Evolutionary conservation across 345 rosid species (phyloP), one percentile per base, ranked within the genome.

Genomic region (Sonneratia alba): DNA sequence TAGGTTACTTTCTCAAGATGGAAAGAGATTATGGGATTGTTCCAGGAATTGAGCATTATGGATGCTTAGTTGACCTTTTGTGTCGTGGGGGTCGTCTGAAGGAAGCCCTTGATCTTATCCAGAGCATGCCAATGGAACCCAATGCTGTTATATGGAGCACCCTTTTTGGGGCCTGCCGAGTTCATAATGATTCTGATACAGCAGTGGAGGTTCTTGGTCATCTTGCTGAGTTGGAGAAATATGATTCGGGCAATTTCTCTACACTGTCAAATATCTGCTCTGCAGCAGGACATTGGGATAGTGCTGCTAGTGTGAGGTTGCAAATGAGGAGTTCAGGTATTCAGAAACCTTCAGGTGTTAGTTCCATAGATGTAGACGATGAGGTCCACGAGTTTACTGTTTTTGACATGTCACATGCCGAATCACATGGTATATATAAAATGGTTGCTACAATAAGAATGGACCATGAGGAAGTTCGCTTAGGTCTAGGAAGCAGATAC

Each of bases 91-190:
- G 97, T 24, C 85, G 84, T 75, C 79, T 91, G 24, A 83, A 80
- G 80, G 95, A 94, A 77, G 97, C 98, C 3, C 78, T 80, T 67
- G 73, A 78, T 74, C 87, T 90, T 56, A 86, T 90, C 45, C 83
- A 75, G 42, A 81, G 82, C 70, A 94, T 91, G 96, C 93, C 95
- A 0, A 57, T 87, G 77, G 83, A 87, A 77, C 96, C 97, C 55
- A 91, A 90, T 79, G 96, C 78, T 61, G 80, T 91, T 71, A 89
- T 93, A 51, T 91, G 86, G 96, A 88, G 96, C 36, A 88, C 97
- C 70, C 91, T 93, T 76, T 81, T 93, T 78, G 87, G 82, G 42
- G 96, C 91, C 2, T 93, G 97, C 72, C 87, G 87, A 73, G 78
- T 78, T 81, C 96, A 89, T 81, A 83, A 85, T 69, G 82, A 79